phyloP scores from a whole-genome alignment of 306 rosid genomes.

The Vigna unguiculata region DNA sequence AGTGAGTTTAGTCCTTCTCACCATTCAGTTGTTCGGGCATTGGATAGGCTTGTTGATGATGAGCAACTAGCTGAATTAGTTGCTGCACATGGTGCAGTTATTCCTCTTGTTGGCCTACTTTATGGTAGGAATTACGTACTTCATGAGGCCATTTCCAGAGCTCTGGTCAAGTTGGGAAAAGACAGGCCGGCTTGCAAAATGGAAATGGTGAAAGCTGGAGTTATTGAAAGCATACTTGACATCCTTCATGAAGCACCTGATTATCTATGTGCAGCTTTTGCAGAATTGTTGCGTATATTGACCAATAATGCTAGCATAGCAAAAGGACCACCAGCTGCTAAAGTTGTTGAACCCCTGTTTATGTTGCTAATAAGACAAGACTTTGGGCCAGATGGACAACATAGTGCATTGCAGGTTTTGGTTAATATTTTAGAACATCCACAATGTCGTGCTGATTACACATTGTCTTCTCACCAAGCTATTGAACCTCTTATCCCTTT shows the following conservation, averaged over 20 bases:
- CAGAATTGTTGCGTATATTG: constrained; percentile 94
- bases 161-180: constrained; percentile 95
- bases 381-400: constrained; percentile 98
- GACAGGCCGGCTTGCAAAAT: constrained; percentile 93
- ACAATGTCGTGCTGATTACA: constrained; percentile 89
- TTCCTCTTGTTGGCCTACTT: constrained; percentile 96
- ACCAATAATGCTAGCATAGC: constrained; percentile 98
- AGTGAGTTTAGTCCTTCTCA: constrained; percentile 91
- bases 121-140: constrained; percentile 89
- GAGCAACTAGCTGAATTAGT: constrained; percentile 96
- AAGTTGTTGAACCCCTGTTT: constrained; percentile 94
- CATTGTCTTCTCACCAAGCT: constrained; percentile 79
- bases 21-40: constrained; percentile 90
- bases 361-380: constrained; percentile 85
- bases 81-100: constrained; percentile 97
- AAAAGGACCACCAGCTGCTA: constrained; percentile 92
- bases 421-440: constrained; percentile 97
- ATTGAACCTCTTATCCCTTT: constrained; percentile 92
- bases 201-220: constrained; percentile 99
- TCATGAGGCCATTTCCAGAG: constrained; percentile 95
- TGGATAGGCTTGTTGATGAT: constrained; percentile 97
- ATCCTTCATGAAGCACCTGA: constrained; percentile 96
- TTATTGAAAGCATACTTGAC: constrained; percentile 89
- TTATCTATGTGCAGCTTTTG: constrained; percentile 89
- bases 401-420: constrained; percentile 96